A percentile compares a stretch with the other conserved stretches of the same genome.
Conservation (phyloP, 2,329 filamentous ascomycete genomes). For the Xylariaceae sp. region DNA sequence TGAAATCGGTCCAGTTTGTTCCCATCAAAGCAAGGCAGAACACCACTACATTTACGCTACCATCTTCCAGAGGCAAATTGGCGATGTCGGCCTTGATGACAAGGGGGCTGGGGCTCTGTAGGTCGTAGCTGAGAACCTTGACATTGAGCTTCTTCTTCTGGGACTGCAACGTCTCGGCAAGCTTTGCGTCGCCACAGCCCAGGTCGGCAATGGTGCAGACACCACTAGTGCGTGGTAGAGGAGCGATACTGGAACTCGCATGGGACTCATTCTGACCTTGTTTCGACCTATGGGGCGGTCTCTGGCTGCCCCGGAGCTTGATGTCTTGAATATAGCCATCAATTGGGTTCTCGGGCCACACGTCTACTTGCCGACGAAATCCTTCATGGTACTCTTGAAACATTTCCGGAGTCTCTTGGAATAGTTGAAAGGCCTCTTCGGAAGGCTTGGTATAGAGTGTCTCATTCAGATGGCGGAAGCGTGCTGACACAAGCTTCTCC, state of each 20-base stretch:
- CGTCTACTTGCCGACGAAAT: slow-evolving; percentile 90
- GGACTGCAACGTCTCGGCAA: slow-evolving; percentile 64
- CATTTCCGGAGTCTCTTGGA: slow-evolving; percentile 82
- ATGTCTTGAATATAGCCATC: slow-evolving; percentile 77
- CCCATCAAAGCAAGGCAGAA: slow-evolving; percentile 98
- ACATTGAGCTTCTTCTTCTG: slow-evolving; percentile 65
- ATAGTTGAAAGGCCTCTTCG: slow-evolving; percentile 74
- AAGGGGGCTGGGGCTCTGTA: slow-evolving; percentile 70
- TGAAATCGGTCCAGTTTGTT: slow-evolving; percentile 95
- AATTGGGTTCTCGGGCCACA: slow-evolving; percentile 96
- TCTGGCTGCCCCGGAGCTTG: slow-evolving; percentile 58
- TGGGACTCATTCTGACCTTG: slow-evolving; percentile 7
- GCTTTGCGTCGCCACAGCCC: slow-evolving; percentile 85
- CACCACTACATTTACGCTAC: slow-evolving; percentile 77
- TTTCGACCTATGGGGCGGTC: slow-evolving; percentile 22
- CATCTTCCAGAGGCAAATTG: slow-evolving; percentile 70
- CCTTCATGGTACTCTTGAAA: slow-evolving; percentile 96
- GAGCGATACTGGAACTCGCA: slow-evolving; percentile 29
- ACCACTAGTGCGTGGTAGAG: slow-evolving; percentile 68
- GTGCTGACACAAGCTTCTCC: slow-evolving; percentile 87
- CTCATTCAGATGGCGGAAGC: slow-evolving; percentile 96
- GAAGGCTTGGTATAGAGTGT: slow-evolving; percentile 93
- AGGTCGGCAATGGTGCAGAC: slow-evolving; percentile 81
- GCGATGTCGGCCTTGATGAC: slow-evolving; percentile 90
- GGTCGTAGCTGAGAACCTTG: slow-evolving; percentile 78